These are phyloP conservation scores for Sugiyamaella mastotermitis DNA, from an alignment of 805 yeast species.

Conservation along the genomic window DNA sequence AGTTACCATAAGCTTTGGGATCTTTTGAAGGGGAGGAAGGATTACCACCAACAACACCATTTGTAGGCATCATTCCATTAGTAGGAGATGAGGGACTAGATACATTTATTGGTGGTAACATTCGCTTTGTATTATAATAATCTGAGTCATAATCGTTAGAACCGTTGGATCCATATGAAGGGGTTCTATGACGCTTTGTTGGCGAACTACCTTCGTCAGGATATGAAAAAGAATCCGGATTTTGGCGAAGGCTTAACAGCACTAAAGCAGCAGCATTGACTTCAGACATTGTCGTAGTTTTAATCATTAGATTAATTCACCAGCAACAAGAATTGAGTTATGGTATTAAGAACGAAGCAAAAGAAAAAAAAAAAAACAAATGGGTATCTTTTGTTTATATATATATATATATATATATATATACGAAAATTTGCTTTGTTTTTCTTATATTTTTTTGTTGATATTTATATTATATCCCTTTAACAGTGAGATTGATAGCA, in stretches of 20 bases:
- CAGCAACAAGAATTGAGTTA: no score
- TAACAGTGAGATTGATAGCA: no score
- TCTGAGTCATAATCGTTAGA: neutral
- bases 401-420: no score
- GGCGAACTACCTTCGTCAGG: conserved; percentile 1
- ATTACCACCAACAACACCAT: neutral
- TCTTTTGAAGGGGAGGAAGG: conserved; percentile 1
- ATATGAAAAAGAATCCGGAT: neutral
- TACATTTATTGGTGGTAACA: conserved; percentile 1
- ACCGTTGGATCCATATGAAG: neutral
- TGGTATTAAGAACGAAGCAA: no score
- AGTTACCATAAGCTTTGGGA: conserved; percentile 4
- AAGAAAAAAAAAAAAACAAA: no score
- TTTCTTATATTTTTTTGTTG: no score
- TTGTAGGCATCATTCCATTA: neutral
- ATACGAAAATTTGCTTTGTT: no score
- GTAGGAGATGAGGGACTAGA: conserved; percentile 6
- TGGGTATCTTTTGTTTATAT: no score
- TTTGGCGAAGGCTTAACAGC: conserved; percentile 17
- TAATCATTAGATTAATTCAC: no score
- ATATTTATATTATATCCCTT: no score
- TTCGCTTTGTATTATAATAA: neutral
- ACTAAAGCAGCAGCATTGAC: conserved; percentile 23
- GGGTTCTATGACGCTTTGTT: conserved; percentile 2
- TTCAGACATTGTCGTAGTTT: conserved; percentile 18